A percentile compares a stretch with the other conserved stretches of the same genome.
phyloP scores from a whole-genome alignment of 306 rosid species.

The Purshia tridentata region DNA sequence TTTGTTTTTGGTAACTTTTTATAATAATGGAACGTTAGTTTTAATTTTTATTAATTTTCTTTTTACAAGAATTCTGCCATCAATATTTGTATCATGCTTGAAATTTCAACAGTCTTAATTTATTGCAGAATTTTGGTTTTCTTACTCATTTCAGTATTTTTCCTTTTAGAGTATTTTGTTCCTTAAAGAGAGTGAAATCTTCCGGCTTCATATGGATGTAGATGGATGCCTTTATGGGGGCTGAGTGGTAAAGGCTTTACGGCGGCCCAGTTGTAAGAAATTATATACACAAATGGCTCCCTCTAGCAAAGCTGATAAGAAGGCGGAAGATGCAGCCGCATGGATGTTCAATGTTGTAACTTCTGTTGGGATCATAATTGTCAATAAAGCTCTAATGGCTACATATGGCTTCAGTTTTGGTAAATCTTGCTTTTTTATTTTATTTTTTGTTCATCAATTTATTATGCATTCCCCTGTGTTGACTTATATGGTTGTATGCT shows the following conservation, averaged over 20 bases:
- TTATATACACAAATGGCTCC: slow-evolving; percentile 48
- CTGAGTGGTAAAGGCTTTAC: slow-evolving; percentile 31
- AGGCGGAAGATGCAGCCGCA: slow-evolving; percentile 81
- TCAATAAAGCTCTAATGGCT: slow-evolving; percentile 90
- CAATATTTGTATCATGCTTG: neutral
- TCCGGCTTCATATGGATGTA: slow-evolving; percentile 25
- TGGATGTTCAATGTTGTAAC: slow-evolving; percentile 94
- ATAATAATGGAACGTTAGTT: neutral
- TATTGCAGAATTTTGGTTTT: neutral
- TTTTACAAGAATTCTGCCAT: neutral
- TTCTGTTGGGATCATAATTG: slow-evolving; percentile 84
- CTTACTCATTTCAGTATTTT: neutral
- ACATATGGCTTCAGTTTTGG: slow-evolving; percentile 88
- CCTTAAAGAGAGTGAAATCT: slow-evolving; percentile 5
- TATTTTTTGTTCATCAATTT: neutral
- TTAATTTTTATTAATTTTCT: neutral
- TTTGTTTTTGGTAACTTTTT: neutral
- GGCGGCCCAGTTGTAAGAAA: slow-evolving; percentile 16
- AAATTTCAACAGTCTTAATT: neutral
- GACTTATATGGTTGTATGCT: neutral
- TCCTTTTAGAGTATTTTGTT: slow-evolving; percentile 18
- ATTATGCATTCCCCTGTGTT: neutral
- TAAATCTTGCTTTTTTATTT: slow-evolving; percentile 22
- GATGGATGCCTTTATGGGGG: slow-evolving; percentile 31
- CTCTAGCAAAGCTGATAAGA: slow-evolving; percentile 66